A percentile compares a stretch with the other conserved stretches of the same genome.
Conservation (phyloP, 163 green algal species). For the Prototheca cutis region DNA sequence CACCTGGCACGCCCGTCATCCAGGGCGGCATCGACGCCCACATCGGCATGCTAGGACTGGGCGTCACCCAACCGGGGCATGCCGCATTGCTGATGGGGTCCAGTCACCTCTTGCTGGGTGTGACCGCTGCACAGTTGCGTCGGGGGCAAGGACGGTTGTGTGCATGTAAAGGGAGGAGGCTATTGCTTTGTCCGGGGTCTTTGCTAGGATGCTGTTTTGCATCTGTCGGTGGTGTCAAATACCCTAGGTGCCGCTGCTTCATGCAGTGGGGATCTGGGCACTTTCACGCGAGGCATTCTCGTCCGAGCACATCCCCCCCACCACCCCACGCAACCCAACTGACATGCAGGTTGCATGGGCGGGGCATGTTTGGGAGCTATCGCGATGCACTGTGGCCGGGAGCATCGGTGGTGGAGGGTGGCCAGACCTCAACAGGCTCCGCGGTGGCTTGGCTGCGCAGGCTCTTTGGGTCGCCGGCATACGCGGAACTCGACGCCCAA, state of each 20-base stretch:
- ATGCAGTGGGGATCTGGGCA: too few species aligned
- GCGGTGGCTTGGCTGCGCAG: slow-evolving; percentile 26
- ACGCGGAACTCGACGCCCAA: slow-evolving; percentile 46
- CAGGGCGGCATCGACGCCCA: slow-evolving; percentile 66
- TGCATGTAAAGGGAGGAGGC: too few species aligned
- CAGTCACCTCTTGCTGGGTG: slow-evolving; percentile 64
- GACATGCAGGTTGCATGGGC: slow-evolving; percentile 42
- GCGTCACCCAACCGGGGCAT: slow-evolving; percentile 47
- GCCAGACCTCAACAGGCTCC: slow-evolving; percentile 66
- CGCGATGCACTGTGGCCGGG: slow-evolving; percentile 45
- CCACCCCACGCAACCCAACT: background rate
- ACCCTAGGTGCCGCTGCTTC: too few species aligned
- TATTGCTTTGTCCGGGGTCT: too few species aligned
- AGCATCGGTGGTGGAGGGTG: slow-evolving; percentile 62
- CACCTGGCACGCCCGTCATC: slow-evolving; percentile 34
- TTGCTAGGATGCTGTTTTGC: too few species aligned
- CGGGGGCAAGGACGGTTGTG: too few species aligned
- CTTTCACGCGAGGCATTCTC: too few species aligned
- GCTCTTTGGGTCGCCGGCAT: slow-evolving; percentile 18
- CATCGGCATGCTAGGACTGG: slow-evolving; percentile 69
- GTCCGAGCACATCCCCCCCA: too few species aligned
- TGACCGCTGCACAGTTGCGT: slow-evolving; percentile 25
- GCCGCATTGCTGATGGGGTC: slow-evolving; percentile 70
- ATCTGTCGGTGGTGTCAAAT: too few species aligned
- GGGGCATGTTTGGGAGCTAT: slow-evolving; percentile 70